Conservation (phyloP, 148 eudicot species). For the Persicaria maculosa region DNA sequence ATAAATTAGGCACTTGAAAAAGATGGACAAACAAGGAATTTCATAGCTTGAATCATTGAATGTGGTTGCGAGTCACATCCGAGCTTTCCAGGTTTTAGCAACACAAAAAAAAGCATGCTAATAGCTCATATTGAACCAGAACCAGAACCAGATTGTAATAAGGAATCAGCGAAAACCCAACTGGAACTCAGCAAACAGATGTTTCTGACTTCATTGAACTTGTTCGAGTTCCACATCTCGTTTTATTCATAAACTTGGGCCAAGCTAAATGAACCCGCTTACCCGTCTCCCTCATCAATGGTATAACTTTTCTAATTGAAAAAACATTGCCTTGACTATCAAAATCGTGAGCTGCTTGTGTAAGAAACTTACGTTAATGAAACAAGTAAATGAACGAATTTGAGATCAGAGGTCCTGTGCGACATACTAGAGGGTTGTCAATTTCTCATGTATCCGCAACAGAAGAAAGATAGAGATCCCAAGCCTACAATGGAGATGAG, state of each 20-base stretch:
- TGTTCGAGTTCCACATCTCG: neutral
- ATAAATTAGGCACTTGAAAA: neutral
- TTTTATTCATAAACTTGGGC: neutral
- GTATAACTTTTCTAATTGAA: neutral
- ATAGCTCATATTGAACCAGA: neutral
- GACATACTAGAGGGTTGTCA: too few species aligned
- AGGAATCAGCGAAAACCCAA: neutral
- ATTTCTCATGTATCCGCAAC: too few species aligned
- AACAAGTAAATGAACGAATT: neutral
- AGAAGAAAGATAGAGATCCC: neutral
- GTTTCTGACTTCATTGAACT: neutral
- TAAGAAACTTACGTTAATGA: neutral
- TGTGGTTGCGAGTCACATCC: too few species aligned
- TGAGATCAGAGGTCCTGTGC: neutral
- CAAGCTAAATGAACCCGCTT: neutral
- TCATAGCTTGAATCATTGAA: neutral
- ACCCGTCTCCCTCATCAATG: neutral
- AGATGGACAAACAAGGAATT: neutral
- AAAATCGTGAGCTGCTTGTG: neutral
- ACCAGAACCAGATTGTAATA: neutral
- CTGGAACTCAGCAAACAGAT: neutral
- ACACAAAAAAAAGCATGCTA: neutral
- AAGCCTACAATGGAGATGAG: slow-evolving; percentile 50
- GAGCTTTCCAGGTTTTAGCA: neutral
- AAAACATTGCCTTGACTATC: neutral